Percentiles rank a stretch among this genome's conserved stretches.
phyloP scores from a whole-genome alignment of 2,329 filamentous ascomycete species.

The Ceratocystiopsis minuta region DNA sequence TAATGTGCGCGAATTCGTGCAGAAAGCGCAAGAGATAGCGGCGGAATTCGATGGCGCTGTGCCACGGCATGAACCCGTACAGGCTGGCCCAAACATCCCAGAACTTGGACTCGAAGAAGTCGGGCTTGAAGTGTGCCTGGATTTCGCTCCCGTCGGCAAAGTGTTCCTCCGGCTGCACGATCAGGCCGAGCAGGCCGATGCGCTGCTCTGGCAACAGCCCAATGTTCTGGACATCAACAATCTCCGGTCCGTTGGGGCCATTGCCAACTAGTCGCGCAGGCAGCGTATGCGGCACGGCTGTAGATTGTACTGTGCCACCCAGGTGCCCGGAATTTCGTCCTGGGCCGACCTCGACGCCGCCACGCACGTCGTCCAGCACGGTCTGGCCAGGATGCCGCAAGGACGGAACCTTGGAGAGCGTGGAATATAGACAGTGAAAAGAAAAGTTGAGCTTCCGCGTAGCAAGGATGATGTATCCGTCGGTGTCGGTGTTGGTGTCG shows the following conservation, averaged over 20 bases:
- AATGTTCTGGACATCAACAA: conserved; percentile 12
- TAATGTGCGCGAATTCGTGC: conserved; percentile 14
- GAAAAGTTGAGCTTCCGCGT: conserved; percentile 15
- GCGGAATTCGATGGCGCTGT: conserved; percentile 15
- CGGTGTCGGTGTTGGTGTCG: background rate
- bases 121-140: conserved; percentile 8
- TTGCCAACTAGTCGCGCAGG: conserved; percentile 12
- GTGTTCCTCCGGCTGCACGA: conserved; percentile 5
- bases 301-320: background rate
- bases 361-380: conserved; percentile 13
- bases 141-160: conserved; percentile 6
- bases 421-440: conserved; percentile 14
- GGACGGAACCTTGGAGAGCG: conserved; percentile 13
- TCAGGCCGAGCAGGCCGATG: conserved; percentile 10
- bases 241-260: conserved; percentile 9
- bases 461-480: conserved; percentile 13
- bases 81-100: conserved; percentile 17
- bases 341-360: background rate
- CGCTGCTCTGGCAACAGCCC: conserved; percentile 11
- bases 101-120: conserved; percentile 15
- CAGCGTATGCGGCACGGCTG: conserved; percentile 2
- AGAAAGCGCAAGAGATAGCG: conserved; percentile 15
- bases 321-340: too few species aligned
- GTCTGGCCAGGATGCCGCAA: conserved; percentile 8
- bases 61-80: conserved; percentile 16